Conservation (phyloP, 2,329 filamentous ascomycete species). For the Botrytis sinoallii region DNA sequence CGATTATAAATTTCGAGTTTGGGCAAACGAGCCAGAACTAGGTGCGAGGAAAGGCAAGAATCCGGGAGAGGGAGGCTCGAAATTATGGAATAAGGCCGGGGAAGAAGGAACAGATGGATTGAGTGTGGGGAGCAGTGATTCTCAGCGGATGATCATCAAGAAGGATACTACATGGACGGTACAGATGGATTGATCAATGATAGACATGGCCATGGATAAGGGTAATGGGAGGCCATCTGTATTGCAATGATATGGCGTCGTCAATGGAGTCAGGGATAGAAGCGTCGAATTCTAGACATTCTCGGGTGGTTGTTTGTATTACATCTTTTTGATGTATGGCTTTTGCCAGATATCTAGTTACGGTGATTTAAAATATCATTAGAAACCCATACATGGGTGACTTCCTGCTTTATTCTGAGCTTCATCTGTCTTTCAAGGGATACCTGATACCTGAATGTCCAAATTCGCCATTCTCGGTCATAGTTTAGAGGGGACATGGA, state of each 20-base stretch:
- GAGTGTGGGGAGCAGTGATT: slow-evolving; percentile 25
- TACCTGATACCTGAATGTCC: not conserved
- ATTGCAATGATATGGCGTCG: not conserved
- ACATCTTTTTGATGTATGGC: not conserved
- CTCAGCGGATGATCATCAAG: slow-evolving; percentile 27
- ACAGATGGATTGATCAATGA: slow-evolving; percentile 22
- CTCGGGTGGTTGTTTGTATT: not conserved
- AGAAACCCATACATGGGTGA: not conserved
- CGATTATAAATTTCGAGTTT: slow-evolving; percentile 21
- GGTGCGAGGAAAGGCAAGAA: not conserved
- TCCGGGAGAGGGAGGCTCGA: not conserved
- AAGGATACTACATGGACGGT: slow-evolving; percentile 32
- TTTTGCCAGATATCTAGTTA: not conserved
- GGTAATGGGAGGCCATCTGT: not conserved
- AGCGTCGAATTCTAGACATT: not conserved
- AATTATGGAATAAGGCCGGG: not conserved
- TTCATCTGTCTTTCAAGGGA: not conserved
- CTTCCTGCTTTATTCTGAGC: not conserved
- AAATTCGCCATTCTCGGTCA: not conserved
- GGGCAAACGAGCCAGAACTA: slow-evolving; percentile 11
- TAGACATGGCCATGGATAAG: not conserved
- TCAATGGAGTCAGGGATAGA: not conserved
- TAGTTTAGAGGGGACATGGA: not conserved
- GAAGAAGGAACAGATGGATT: not conserved
- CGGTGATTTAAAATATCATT: not conserved